phyloP scores from a whole-genome alignment of 768 basidiomycete species.

The Termitomyces heimii region DNA sequence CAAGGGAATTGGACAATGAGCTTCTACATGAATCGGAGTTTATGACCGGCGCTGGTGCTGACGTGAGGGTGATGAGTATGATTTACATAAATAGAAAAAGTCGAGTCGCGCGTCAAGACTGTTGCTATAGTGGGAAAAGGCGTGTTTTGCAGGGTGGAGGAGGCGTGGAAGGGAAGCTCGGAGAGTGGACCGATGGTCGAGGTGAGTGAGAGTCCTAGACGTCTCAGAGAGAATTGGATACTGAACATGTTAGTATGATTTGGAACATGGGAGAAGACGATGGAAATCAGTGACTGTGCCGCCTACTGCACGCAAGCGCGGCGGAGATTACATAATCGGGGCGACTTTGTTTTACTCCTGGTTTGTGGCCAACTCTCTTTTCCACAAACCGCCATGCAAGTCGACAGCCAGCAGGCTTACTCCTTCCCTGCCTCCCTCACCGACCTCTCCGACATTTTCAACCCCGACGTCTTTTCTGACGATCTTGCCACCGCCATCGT shows the following conservation, averaged over 20 bases:
- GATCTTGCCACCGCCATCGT: slow-evolving; percentile 17
- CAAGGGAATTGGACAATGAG: too few relatives aligned
- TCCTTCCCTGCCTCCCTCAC: slow-evolving; percentile 19
- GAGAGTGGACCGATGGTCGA: background rate
- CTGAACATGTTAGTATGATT: too few relatives aligned
- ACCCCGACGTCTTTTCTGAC: slow-evolving; percentile 50
- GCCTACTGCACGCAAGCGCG: slow-evolving; percentile 10
- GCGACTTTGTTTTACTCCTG: slow-evolving; percentile 8
- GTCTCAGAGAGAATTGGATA: background rate
- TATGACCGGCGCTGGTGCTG: background rate
- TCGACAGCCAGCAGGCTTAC: slow-evolving; percentile 29
- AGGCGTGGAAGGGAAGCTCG: background rate
- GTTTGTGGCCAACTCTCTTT: slow-evolving; percentile 3
- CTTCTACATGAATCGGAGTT: too few relatives aligned
- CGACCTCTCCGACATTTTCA: slow-evolving; percentile 59
- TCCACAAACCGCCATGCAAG: slow-evolving; percentile 26
- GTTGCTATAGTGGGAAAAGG: background rate
- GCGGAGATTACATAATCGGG: slow-evolving; percentile 9
- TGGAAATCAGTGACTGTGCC: slow-evolving; percentile 4
- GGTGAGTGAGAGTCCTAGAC: background rate
- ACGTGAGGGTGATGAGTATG: background rate
- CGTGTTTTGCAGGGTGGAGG: background rate
- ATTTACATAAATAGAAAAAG: background rate
- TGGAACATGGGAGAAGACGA: slow-evolving; percentile 7
- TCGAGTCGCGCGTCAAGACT: background rate